Conservation (phyloP, 352 stramenopile species). For the Globisporangium megalacanthum region DNA sequence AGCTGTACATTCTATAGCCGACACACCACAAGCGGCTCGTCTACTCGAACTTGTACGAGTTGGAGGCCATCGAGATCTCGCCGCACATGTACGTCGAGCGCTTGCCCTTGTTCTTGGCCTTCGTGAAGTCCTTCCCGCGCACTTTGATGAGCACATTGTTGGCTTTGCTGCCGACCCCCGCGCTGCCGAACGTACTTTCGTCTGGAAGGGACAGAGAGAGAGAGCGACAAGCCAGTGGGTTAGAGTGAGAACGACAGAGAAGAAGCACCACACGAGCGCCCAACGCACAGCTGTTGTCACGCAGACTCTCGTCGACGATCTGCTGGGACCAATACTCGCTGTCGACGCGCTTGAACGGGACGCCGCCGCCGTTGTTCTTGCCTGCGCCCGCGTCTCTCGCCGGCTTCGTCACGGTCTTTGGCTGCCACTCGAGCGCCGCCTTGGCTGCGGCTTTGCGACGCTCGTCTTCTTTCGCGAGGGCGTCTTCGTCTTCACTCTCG, state of each 20-base stretch:
- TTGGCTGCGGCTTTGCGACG: slow-evolving; percentile 74
- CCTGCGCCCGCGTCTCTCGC: slow-evolving; percentile 26
- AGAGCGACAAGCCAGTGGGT: not conserved
- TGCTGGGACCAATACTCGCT: slow-evolving; percentile 93
- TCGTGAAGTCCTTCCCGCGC: slow-evolving; percentile 98
- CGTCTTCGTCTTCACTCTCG: slow-evolving; percentile 54
- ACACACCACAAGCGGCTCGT: no score
- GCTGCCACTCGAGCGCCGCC: slow-evolving; percentile 89
- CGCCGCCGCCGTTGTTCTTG: slow-evolving; percentile 82
- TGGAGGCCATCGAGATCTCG: slow-evolving; percentile 90
- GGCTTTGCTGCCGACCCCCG: slow-evolving; percentile 96
- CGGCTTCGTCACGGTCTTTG: slow-evolving; percentile 81
- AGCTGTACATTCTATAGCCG: slow-evolving; percentile 18
- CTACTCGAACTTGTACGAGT: slow-evolving; percentile 92
- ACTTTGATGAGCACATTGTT: slow-evolving; percentile 97
- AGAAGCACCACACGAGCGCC: not conserved
- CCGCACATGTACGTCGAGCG: slow-evolving; percentile 94
- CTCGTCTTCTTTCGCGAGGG: slow-evolving; percentile 69
- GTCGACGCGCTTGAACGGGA: slow-evolving; percentile 98
- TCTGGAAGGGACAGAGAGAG: slow-evolving; percentile 31
- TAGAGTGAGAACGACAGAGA: not conserved
- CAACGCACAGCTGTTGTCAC: slow-evolving; percentile 95
- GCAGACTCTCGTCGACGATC: slow-evolving; percentile 91
- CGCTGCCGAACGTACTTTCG: slow-evolving; percentile 93
- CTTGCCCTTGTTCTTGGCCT: slow-evolving; percentile 99